Evolutionary conservation across 192 early-diverging fungal genomes (phyloP).

Genomic region (Rhizophagus sp.): DNA sequence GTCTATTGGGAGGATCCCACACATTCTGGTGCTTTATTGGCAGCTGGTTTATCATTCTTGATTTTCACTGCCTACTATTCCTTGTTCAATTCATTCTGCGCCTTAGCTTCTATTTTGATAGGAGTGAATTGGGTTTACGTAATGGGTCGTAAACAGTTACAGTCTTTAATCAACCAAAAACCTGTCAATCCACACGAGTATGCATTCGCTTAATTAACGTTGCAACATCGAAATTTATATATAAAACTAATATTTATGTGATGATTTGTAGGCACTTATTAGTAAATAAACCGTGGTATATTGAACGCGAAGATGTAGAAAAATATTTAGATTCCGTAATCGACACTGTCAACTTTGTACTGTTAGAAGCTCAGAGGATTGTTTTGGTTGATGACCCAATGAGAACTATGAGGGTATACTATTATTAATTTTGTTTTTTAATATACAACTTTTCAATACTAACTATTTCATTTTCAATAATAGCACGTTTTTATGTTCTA

Average conservation of each 20-base stretch:
- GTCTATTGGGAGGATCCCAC: slow-evolving; percentile 12
- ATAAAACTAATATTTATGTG: background rate
- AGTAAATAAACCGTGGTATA: background rate
- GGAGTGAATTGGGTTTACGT: background rate
- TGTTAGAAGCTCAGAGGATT: background rate
- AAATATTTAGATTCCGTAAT: slow-evolving; percentile 3
- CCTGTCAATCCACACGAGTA: slow-evolving; percentile 5
- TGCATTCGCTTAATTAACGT: background rate
- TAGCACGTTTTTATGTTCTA: background rate
- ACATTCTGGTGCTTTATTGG: background rate
- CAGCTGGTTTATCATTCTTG: background rate
- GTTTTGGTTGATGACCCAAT: slow-evolving; percentile 4
- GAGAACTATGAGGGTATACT: background rate
- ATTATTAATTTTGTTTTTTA: background rate
- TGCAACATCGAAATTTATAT: background rate
- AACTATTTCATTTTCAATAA: background rate
- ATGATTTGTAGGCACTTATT: background rate
- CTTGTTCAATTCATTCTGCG: background rate
- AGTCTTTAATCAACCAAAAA: background rate
- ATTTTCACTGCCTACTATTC: slow-evolving; percentile 5
- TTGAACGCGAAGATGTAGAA: background rate
- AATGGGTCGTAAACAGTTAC: background rate
- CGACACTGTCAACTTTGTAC: background rate
- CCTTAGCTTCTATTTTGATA: background rate
- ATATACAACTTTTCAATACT: background rate